A percentile compares a stretch with the other conserved stretches of the same genome.
phyloP scores from a whole-genome alignment of 73 alveolate species.

The Paramecium biaurelia region DNA sequence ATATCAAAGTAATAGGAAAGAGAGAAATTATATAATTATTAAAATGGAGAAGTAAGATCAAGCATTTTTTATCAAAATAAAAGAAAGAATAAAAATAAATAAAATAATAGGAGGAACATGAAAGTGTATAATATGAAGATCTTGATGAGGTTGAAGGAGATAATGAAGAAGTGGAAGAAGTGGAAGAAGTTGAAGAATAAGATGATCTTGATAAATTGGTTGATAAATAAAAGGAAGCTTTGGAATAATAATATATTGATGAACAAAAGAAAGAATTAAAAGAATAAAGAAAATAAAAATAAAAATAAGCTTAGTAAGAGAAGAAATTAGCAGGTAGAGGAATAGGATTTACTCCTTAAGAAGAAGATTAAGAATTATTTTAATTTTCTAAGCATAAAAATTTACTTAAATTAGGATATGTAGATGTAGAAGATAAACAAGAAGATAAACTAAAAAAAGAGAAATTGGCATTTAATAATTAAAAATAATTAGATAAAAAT shows the following conservation, averaged over 20 bases:
- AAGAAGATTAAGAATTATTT: constrained; percentile 62
- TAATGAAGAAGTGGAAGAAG: constrained; percentile 61
- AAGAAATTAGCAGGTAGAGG: constrained; percentile 19
- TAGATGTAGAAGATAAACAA: background rate
- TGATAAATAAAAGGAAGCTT: constrained; percentile 57
- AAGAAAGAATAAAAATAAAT: constrained; percentile 15
- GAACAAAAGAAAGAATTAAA: constrained; percentile 62
- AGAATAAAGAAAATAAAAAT: constrained; percentile 49
- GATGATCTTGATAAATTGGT: constrained; percentile 74
- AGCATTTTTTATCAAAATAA: constrained; percentile 71
- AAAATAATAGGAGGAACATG: constrained; percentile 65
- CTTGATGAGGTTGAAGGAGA: constrained; percentile 57
- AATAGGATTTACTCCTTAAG: constrained; percentile 35
- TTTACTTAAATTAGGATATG: background rate
- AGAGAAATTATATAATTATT: constrained; percentile 85
- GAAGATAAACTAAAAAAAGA: background rate
- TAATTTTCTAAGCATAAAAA: constrained; percentile 52
- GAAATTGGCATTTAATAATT: constrained; percentile 13
- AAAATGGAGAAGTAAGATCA: constrained; percentile 88
- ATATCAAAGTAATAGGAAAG: constrained; percentile 91
- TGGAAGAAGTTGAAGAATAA: constrained; percentile 68
- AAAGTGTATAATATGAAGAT: constrained; percentile 75
- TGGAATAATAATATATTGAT: constrained; percentile 47
- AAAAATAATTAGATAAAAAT: constrained; percentile 29
- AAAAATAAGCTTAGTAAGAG: background rate